phyloP scores from a whole-genome alignment of 306 rosid genomes.

The Vicia villosa region DNA sequence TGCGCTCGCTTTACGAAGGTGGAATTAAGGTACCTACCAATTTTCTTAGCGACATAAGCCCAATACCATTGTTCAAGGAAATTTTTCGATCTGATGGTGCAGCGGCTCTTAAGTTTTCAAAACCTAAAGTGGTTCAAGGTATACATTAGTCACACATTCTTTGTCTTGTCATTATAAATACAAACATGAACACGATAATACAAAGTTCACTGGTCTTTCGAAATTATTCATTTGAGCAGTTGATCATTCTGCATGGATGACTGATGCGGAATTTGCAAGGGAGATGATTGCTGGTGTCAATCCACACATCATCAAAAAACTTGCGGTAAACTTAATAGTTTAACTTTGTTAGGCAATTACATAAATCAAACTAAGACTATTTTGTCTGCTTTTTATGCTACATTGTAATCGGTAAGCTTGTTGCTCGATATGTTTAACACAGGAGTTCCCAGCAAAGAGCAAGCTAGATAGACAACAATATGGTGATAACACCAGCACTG shows the following conservation, averaged over 20 bases:
- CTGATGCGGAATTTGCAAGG: constrained; percentile 79
- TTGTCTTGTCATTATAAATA: background rate
- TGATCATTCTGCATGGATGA: constrained; percentile 65
- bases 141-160: background rate
- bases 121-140: constrained; percentile 76
- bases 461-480: constrained; percentile 53
- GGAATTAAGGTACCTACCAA: constrained; percentile 57
- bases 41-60: constrained; percentile 49
- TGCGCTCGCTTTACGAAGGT: constrained; percentile 64
- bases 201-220: background rate
- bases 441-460: constrained; percentile 79
- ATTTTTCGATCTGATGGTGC: constrained; percentile 69
- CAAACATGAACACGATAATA: background rate
- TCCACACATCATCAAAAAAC: constrained; percentile 53
- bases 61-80: constrained; percentile 61
- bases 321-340: constrained; percentile 41
- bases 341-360: background rate
- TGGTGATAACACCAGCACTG: constrained; percentile 62
- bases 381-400: background rate
- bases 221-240: constrained; percentile 45
- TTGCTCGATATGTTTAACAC: constrained; percentile 15
- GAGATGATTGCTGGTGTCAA: constrained; percentile 77
- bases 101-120: constrained; percentile 51
- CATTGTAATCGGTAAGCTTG: background rate
- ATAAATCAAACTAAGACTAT: background rate